These are phyloP conservation scores for Tolypocladium sp. DNA, from an alignment of 2,329 filamentous ascomycete species.

Conservation along the genomic window DNA sequence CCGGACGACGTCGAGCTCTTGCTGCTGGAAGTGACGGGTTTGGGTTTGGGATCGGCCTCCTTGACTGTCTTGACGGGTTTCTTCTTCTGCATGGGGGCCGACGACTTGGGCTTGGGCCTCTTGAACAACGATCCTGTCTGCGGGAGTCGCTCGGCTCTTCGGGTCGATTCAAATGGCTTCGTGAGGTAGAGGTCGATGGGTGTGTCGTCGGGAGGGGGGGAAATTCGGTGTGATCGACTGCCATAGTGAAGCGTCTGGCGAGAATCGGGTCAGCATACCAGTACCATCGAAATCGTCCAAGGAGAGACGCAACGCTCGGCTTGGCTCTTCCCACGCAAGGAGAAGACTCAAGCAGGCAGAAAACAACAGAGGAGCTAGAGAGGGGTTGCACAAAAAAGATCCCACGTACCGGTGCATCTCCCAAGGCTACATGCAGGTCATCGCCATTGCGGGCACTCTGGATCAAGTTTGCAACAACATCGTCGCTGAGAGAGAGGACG, in stretches of 20 bases:
- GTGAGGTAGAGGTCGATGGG: slow-evolving; percentile 49
- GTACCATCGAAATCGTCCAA: background rate
- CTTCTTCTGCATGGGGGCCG: slow-evolving; percentile 9
- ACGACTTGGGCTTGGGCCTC: slow-evolving; percentile 25
- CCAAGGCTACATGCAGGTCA: slow-evolving; percentile 47
- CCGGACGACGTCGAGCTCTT: slow-evolving; percentile 29
- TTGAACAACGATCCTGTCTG: slow-evolving; percentile 42
- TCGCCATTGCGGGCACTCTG: slow-evolving; percentile 47
- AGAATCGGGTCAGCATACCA: background rate
- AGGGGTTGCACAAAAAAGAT: background rate
- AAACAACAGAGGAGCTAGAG: background rate
- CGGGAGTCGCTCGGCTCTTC: slow-evolving; percentile 37
- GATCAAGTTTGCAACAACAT: slow-evolving; percentile 54
- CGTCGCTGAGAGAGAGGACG: slow-evolving; percentile 46
- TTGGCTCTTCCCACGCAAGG: background rate
- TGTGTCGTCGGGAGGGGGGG: slow-evolving; percentile 32
- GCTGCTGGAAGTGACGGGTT: slow-evolving; percentile 15
- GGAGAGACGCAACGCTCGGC: background rate
- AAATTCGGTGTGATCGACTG: slow-evolving; percentile 37
- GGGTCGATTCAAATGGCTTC: slow-evolving; percentile 36
- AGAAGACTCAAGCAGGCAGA: background rate
- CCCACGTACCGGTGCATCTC: slow-evolving; percentile 49
- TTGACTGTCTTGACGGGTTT: slow-evolving; percentile 20
- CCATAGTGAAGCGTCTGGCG: slow-evolving; percentile 46
- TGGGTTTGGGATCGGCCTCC: slow-evolving; percentile 18